Conservation (phyloP, 768 basidiomycete species). For the Suillus tomentosus region DNA sequence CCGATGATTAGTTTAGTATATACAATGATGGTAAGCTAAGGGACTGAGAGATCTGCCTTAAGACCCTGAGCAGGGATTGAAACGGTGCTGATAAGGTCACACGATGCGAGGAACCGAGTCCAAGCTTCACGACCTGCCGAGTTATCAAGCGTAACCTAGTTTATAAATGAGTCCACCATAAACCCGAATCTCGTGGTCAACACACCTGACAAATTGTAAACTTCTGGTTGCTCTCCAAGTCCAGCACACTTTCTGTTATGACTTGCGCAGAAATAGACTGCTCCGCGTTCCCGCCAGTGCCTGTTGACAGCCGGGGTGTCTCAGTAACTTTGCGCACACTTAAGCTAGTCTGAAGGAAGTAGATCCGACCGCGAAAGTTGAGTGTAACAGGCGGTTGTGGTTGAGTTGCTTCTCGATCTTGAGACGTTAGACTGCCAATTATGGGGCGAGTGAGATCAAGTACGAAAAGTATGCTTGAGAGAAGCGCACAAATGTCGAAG, state of each 20-base stretch:
- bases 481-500: conserved; percentile 47
- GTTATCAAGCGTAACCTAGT: conserved; percentile 50
- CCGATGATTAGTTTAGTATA: neutral
- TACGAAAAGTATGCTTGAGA: neutral
- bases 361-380: conserved; percentile 37
- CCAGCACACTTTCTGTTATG: conserved; percentile 50
- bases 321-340: conserved; percentile 50
- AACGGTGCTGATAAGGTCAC: conserved; percentile 44
- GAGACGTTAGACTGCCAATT: conserved; percentile 36
- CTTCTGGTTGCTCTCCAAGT: conserved; percentile 56
- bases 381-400: conserved; percentile 52
- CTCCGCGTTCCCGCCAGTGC: conserved; percentile 10
- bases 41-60: neutral
- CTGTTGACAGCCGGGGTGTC: conserved; percentile 14
- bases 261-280: conserved; percentile 19
- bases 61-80: conserved; percentile 29
- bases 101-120: conserved; percentile 44
- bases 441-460: conserved; percentile 12
- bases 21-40: neutral
- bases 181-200: neutral
- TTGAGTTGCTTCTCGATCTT: conserved; percentile 31
- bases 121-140: conserved; percentile 42
- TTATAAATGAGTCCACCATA: conserved; percentile 9
- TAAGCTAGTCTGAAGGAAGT: conserved; percentile 47
- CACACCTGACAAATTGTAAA: conserved; percentile 57